Conservation (phyloP, 1,284 basidiomycete genomes). For the Pseudozyma flocculosa region DNA sequence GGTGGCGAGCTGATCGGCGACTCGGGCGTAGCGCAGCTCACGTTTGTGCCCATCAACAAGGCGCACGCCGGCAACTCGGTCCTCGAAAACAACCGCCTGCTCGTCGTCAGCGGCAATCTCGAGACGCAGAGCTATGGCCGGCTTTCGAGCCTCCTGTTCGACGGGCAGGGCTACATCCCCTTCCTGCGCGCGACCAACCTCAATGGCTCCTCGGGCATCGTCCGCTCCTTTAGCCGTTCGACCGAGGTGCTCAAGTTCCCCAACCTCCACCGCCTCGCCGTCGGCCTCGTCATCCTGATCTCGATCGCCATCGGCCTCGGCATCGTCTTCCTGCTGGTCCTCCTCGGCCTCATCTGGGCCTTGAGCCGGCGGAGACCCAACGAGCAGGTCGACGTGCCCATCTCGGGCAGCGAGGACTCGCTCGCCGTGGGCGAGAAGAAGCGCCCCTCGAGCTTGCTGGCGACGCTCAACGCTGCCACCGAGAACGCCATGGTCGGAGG, state of each 20-base stretch:
- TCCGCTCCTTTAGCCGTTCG: constrained; percentile 73
- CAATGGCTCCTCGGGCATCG: constrained; percentile 70
- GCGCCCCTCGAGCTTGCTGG: constrained; percentile 45
- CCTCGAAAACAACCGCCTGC: constrained; percentile 81
- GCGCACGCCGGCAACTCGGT: constrained; percentile 70
- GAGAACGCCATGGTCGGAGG: constrained; percentile 86
- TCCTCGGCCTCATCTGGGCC: constrained; percentile 85
- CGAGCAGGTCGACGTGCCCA: constrained; percentile 28
- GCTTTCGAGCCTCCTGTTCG: constrained; percentile 72
- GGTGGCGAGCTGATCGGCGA: constrained; percentile 59
- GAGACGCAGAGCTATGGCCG: constrained; percentile 69
- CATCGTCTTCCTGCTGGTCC: constrained; percentile 84
- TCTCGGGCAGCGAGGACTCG: constrained; percentile 39
- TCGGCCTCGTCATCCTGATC: constrained; percentile 90
- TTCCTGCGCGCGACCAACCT: constrained; percentile 74
- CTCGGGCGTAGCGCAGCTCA: constrained; percentile 77
- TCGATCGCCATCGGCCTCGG: constrained; percentile 95
- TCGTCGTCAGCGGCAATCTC: constrained; percentile 83
- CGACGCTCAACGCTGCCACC: constrained; percentile 62
- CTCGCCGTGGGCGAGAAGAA: constrained; percentile 42
- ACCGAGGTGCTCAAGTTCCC: constrained; percentile 58
- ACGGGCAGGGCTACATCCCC: constrained; percentile 79
- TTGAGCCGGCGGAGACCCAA: constrained; percentile 68
- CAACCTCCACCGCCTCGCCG: constrained; percentile 64
- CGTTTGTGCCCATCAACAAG: constrained; percentile 79